Evolutionary conservation across 2,329 filamentous ascomycete genomes (phyloP), one percentile per base, ranked within the genome.

Genomic region (Aspergillus spinulosporus): DNA sequence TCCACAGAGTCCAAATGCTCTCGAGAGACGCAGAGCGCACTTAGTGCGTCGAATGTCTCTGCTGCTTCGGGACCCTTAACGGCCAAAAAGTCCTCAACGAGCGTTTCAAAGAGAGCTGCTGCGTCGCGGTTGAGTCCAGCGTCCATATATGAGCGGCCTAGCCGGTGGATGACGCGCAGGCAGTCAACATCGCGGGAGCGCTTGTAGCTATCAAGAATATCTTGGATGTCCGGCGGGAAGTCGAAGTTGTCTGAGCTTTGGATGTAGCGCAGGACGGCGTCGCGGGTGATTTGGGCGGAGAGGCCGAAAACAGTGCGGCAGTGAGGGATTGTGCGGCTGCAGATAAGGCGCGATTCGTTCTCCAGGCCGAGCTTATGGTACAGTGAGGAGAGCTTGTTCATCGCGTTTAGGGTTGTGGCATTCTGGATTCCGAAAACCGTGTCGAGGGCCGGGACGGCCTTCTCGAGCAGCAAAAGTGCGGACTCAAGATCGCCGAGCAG

Each of bases 11-110:
- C 68, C 8, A 69, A 64, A 21, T 69, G 64, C 15, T 70, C 67
- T 9, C 61, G 55, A 5, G 65, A 65, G 3, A 69, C 64, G 46
- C 67, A 69, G 4, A 70, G 59, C 5, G 66, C 66, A 43, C 66
- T 70, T 6, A 70, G 64, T 1, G 68, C 67, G 51, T 69, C 64
- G 32, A 67, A 69, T 5, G 66, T 68, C 29, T 70, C 68, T 1
- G 61, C 52, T 3, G 66, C 66, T 46, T 69, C 64, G 2, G 60
- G 54, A 5, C 65, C 67, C 26, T 63, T 67, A 4, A 62, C 58
- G 7, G 57, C 59, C n/a, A 63, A 50, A 21, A 65, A 66, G 15
- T 69, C 66, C 15, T 70, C 66, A 11, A 69, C 61, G 2, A 70
- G 50, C 3, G 51, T 52, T 42, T 69, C 60, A 34, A 69, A 69